Conservation (phyloP, 2,329 filamentous ascomycete genomes). For the Neofusicoccum cordaticola region DNA sequence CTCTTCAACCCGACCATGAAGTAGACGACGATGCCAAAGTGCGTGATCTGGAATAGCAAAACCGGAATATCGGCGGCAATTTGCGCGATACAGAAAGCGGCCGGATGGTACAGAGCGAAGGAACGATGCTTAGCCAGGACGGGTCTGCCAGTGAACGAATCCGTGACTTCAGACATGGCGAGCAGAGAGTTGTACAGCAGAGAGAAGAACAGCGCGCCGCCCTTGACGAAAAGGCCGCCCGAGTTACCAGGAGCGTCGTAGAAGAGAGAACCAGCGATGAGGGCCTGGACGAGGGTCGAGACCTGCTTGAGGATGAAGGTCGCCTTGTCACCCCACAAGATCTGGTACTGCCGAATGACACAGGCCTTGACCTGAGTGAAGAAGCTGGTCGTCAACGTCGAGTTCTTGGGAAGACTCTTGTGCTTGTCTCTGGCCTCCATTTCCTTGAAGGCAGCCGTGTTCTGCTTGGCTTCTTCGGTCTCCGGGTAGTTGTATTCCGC, state of each 20-base stretch:
- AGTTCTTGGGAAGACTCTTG: conserved; percentile 52
- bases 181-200: conserved; percentile 62
- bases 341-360: conserved; percentile 61
- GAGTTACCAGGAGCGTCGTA: conserved; percentile 61
- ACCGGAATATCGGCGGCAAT: conserved; percentile 55
- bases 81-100: conserved; percentile 72
- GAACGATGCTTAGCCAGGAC: conserved; percentile 85
- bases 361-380: conserved; percentile 52
- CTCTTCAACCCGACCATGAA: conserved; percentile 78
- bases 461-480: conserved; percentile 42
- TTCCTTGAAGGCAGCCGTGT: conserved; percentile 51
- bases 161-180: conserved; percentile 63
- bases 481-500: conserved; percentile 58
- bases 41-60: conserved; percentile 56
- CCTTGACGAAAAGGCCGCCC: conserved; percentile 61
- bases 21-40: conserved; percentile 66
- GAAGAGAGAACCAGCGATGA: conserved; percentile 66
- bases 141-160: conserved; percentile 59
- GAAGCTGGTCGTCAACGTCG: conserved; percentile 48
- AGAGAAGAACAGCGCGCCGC: conserved; percentile 63
- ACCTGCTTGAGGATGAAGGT: conserved; percentile 63
- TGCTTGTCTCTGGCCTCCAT: conserved; percentile 55
- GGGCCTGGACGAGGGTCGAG: conserved; percentile 56
- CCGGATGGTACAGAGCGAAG: conserved; percentile 87
- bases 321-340: conserved; percentile 63